These are phyloP conservation scores for Phanerochaete carnosa DNA, from an alignment of 768 basidiomycete genomes.

Conservation along the genomic window DNA sequence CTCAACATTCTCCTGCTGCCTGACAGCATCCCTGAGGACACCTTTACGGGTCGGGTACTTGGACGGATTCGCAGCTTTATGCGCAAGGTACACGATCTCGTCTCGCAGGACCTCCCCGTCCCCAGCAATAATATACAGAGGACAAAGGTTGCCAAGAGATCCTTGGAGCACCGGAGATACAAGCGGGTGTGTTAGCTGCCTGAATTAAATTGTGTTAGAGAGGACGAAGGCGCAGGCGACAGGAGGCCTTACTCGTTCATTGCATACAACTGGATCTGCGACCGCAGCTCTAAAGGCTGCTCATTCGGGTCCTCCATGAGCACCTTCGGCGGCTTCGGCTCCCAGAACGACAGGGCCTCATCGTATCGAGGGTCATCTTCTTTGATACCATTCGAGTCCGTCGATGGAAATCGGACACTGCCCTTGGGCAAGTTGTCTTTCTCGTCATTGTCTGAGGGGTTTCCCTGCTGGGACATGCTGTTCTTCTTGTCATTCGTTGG, in stretches of 20 bases:
- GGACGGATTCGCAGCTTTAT: slow-evolving; percentile 73
- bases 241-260: slow-evolving; percentile 56
- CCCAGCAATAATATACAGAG: slow-evolving; percentile 69
- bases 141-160: slow-evolving; percentile 73
- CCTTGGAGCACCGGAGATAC: slow-evolving; percentile 72
- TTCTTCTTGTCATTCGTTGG: slow-evolving; percentile 10
- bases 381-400: neutral
- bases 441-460: neutral
- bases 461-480: neutral
- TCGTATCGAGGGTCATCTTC: slow-evolving; percentile 14
- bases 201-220: slow-evolving; percentile 11
- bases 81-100: slow-evolving; percentile 75
- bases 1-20: slow-evolving; percentile 51
- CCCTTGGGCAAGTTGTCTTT: neutral
- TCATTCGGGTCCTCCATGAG: slow-evolving; percentile 45
- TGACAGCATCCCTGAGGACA: slow-evolving; percentile 38
- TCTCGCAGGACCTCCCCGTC: slow-evolving; percentile 75
- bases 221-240: neutral
- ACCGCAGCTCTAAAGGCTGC: slow-evolving; percentile 44
- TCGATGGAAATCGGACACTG: neutral
- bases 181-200: slow-evolving; percentile 63
- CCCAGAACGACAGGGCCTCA: slow-evolving; percentile 33
- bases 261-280: slow-evolving; percentile 78
- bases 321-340: slow-evolving; percentile 55
- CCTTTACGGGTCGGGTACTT: slow-evolving; percentile 58